Evolutionary conservation across 2,329 filamentous ascomycete genomes (phyloP).

Genomic region (Phialophora expanda): DNA sequence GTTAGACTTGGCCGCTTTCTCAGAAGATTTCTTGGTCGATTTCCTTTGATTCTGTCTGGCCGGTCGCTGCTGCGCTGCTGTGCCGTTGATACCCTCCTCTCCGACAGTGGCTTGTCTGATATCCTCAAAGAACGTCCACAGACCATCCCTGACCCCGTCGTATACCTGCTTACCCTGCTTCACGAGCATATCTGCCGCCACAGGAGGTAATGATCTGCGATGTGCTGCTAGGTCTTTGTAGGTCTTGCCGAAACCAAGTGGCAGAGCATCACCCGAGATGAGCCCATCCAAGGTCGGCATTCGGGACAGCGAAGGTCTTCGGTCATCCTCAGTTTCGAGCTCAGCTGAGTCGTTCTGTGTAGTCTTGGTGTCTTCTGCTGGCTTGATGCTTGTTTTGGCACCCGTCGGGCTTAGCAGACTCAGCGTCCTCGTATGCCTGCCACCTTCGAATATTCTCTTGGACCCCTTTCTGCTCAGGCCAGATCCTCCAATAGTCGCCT

Average conservation of each 20-base stretch:
- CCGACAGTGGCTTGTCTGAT: slow-evolving; percentile 94
- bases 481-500: slow-evolving; percentile 1
- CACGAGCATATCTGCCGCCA: slow-evolving; percentile 59
- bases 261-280: slow-evolving; percentile 34
- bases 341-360: neutral
- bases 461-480: slow-evolving; percentile 41
- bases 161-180: slow-evolving; percentile 76
- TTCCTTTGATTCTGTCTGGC: slow-evolving; percentile 43
- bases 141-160: slow-evolving; percentile 83
- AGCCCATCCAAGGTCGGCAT: slow-evolving; percentile 36
- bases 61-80: slow-evolving; percentile 41
- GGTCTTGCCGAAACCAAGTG: slow-evolving; percentile 39
- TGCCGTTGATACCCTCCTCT: slow-evolving; percentile 76
- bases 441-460: slow-evolving; percentile 69
- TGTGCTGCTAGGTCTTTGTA: slow-evolving; percentile 48
- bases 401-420: slow-evolving; percentile 69
- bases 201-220: slow-evolving; percentile 50
- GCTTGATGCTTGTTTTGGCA: slow-evolving; percentile 6
- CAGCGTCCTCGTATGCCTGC: slow-evolving; percentile 67
- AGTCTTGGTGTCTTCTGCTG: neutral
- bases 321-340: slow-evolving; percentile 2
- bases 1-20: slow-evolving; percentile 38
- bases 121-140: slow-evolving; percentile 95
- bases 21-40: slow-evolving; percentile 49
- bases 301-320: slow-evolving; percentile 20